Conservation (phyloP, 495 filamentous ascomycete species). For the Aspergillus kassunensis region DNA sequence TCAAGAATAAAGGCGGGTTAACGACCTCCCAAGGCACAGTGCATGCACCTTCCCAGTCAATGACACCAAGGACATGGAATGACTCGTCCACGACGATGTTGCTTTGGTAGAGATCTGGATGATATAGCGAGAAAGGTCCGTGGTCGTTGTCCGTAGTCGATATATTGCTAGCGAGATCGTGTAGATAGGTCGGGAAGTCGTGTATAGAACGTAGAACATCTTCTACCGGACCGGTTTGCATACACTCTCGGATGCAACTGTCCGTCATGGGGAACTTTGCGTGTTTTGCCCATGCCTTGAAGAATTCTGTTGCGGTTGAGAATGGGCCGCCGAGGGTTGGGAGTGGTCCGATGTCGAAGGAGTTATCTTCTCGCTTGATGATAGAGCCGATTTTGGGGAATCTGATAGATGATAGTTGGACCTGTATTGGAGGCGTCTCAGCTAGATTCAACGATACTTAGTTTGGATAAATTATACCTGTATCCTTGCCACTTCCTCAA, state of each 20-base stretch:
- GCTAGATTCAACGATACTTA: too few species aligned
- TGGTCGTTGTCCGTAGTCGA: not conserved
- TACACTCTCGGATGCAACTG: not conserved
- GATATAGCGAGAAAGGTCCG: slow-evolving; percentile 16
- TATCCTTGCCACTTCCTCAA: not conserved
- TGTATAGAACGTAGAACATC: not conserved
- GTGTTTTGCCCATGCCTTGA: slow-evolving; percentile 11
- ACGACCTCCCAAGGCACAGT: slow-evolving; percentile 23
- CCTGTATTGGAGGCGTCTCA: not conserved
- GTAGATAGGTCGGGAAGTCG: not conserved
- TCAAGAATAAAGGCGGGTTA: not conserved
- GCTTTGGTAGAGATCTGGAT: slow-evolving; percentile 31
- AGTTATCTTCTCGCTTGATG: not conserved
- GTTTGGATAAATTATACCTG: slow-evolving; percentile 1
- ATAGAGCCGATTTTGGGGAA: slow-evolving; percentile 13
- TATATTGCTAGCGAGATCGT: slow-evolving; percentile 2
- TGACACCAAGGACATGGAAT: slow-evolving; percentile 27
- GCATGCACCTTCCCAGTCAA: slow-evolving; percentile 34
- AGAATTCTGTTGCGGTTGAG: slow-evolving; percentile 13
- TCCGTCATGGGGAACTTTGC: not conserved
- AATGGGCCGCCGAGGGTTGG: slow-evolving; percentile 12
- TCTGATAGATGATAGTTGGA: slow-evolving; percentile 8
- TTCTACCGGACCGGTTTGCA: not conserved
- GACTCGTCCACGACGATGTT: slow-evolving; percentile 31
- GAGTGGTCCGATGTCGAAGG: slow-evolving; percentile 9